Conservation (phyloP, 768 basidiomycete species). For the Boletus sensibilis region DNA sequence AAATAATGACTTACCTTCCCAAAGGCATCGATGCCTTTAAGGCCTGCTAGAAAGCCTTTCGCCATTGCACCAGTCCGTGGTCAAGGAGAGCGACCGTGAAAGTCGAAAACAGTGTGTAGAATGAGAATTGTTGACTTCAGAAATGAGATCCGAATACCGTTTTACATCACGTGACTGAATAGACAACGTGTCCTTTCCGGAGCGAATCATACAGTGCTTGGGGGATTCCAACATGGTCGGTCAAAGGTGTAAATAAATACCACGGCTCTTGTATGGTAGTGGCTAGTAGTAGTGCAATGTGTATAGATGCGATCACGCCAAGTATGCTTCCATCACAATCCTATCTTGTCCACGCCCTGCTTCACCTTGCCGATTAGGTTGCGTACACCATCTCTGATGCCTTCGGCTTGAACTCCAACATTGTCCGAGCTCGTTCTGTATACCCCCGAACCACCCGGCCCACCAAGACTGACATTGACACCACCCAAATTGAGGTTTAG, state of each 20-base stretch:
- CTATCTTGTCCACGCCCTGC: slow-evolving; percentile 72
- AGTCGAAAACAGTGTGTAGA: slow-evolving; percentile 8
- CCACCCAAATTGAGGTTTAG: slow-evolving; percentile 90
- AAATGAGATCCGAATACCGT: neutral
- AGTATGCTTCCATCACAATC: slow-evolving; percentile 20
- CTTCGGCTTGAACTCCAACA: slow-evolving; percentile 78
- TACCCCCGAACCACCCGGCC: slow-evolving; percentile 75
- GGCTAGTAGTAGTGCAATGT: neutral
- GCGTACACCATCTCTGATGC: slow-evolving; percentile 84
- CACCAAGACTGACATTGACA: slow-evolving; percentile 93
- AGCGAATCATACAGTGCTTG: neutral
- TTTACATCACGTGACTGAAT: slow-evolving; percentile 24
- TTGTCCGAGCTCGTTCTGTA: slow-evolving; percentile 79
- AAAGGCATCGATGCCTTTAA: slow-evolving; percentile 97
- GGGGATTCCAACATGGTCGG: neutral
- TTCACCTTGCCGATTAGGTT: slow-evolving; percentile 87
- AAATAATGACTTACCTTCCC: slow-evolving; percentile 71
- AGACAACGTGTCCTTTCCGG: slow-evolving; percentile 25
- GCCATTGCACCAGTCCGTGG: slow-evolving; percentile 51
- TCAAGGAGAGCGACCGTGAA: slow-evolving; percentile 16
- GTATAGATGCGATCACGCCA: neutral
- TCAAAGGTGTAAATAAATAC: neutral
- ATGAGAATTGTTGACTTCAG: neutral
- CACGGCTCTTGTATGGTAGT: no score
- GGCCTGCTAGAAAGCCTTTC: slow-evolving; percentile 68